Evolutionary conservation across 1,284 basidiomycete species (phyloP), one percentile per base, ranked within the genome.

Genomic region (Fomitopsis palustris): DNA sequence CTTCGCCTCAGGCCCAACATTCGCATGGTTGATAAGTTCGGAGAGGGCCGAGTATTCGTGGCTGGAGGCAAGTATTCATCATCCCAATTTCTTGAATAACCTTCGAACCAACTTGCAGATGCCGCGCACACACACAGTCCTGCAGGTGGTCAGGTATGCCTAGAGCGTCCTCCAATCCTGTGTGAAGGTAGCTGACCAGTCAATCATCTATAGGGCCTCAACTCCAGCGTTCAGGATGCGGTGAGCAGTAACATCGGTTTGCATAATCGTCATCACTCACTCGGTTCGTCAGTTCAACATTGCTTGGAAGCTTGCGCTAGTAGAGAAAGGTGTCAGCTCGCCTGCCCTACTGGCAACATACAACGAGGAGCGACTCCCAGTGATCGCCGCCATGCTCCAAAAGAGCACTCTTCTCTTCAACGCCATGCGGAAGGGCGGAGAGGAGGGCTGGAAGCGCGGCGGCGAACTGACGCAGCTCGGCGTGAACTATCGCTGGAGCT

Each of bases 381-480:
- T 72, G 42, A 66, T 69, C 25, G 38, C 59, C 19, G 59, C 65
- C 21, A 67, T 72, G 67, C 61, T 72, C 5, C 21, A 62, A 10
- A 47, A 47, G 12, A 66, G 67, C 1, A 66, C 54, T 16, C 9
- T 10, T 4, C 37, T 61, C 8, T 33, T 41, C 27, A 21, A 57
- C 42, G 57, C 57, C n/a, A 52, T 45, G 35, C 21, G 16, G 37
- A 47, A 42, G 29, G n/a, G 9, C 35, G 42, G 19, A 5, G 16
- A 56, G 31, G 25, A 37, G 6, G 27, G 35, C 19, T 61, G 51
- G 41, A 39, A 58, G 27, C 47, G 61, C 16, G 53, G 58, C 21
- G 41, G 66, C 17, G 65, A 65, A 3, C 66, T 79, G 23, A 64
- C 69, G 27, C 76, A 77, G 63, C 70, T 80, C 35, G 78, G 78